Percentiles rank a stretch among this genome's conserved stretches.
Evolutionary conservation across 179 eudicot genomes (phyloP).

Genomic region (Corrigiola litoralis): DNA sequence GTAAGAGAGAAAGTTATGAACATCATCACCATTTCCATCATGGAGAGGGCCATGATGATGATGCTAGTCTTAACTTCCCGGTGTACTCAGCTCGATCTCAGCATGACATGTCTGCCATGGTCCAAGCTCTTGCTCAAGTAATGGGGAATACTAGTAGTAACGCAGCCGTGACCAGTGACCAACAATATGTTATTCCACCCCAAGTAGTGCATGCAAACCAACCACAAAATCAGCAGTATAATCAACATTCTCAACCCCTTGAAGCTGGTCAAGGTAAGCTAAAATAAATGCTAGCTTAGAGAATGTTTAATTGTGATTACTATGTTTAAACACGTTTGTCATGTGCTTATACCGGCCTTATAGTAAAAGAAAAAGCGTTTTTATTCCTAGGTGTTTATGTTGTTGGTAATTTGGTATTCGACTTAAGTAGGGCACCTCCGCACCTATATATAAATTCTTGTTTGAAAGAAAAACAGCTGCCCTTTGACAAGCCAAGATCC

Average conservation of each 20-base stretch:
- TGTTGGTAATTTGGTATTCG: no score
- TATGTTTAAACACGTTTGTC: slow-evolving; percentile 4
- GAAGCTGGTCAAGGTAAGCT: slow-evolving; percentile 21
- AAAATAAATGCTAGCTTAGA: background rate
- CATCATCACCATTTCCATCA: background rate
- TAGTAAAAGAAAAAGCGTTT: no score
- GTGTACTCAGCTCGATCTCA: slow-evolving; percentile 52
- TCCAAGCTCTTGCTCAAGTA: slow-evolving; percentile 63
- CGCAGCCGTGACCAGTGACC: background rate
- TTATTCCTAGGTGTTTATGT: no score
- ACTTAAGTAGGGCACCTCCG: no score
- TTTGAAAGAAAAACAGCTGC: no score
- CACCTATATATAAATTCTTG: no score
- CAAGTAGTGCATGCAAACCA: slow-evolving; percentile 22
- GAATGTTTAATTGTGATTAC: background rate
- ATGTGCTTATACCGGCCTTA: slow-evolving; percentile 11
- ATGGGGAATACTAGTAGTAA: slow-evolving; percentile 31
- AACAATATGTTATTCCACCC: background rate
- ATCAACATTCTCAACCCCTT: slow-evolving; percentile 13
- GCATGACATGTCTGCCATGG: slow-evolving; percentile 61
- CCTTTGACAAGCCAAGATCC: no score
- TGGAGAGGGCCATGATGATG: background rate
- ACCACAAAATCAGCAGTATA: slow-evolving; percentile 12
- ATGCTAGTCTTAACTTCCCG: slow-evolving; percentile 30
- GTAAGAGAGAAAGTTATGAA: slow-evolving; percentile 15